Evolutionary conservation across 495 filamentous ascomycete genomes (phyloP).

Genomic region (Hypoxylon rickii): DNA sequence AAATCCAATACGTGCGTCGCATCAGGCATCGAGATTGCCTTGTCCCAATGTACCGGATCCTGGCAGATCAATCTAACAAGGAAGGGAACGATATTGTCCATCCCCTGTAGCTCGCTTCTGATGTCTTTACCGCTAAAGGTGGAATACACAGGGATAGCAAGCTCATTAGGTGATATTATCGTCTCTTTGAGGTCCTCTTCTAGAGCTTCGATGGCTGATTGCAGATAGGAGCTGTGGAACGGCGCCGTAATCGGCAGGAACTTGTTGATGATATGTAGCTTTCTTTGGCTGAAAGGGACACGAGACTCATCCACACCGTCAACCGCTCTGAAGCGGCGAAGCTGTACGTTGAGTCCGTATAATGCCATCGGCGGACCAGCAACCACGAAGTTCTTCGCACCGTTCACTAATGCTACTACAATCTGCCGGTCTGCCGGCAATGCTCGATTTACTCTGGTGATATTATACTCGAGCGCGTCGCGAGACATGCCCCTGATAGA

Average conservation of each 20-base stretch:
- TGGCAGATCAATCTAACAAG: conserved; percentile 82
- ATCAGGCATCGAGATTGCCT: conserved; percentile 74
- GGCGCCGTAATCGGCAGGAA: conserved; percentile 90
- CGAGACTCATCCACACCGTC: conserved; percentile 85
- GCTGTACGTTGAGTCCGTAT: conserved; percentile 81
- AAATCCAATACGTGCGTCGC: conserved; percentile 87
- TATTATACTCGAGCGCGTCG: conserved; percentile 74
- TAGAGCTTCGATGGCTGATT: conserved; percentile 54
- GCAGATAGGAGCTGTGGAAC: conserved; percentile 83
- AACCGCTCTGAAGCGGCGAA: conserved; percentile 82
- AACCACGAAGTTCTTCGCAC: conserved; percentile 84
- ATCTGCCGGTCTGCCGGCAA: conserved; percentile 80
- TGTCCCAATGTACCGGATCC: conserved; percentile 81
- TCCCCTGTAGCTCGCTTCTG: conserved; percentile 45
- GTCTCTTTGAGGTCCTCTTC: conserved; percentile 74
- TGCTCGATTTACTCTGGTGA: conserved; percentile 82
- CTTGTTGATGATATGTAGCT: conserved; percentile 80
- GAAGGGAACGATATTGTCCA: conserved; percentile 65
- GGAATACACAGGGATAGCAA: conserved; percentile 75
- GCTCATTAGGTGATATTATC: conserved; percentile 61
- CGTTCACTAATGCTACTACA: conserved; percentile 82
- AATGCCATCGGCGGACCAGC: conserved; percentile 86
- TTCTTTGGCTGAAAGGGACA: conserved; percentile 85
- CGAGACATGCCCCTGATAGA: conserved; percentile 79
- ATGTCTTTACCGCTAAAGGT: conserved; percentile 76